A percentile compares a stretch with the other conserved stretches of the same genome.
These are phyloP conservation scores for Hypoxylon sp. DNA, from an alignment of 2,329 filamentous ascomycete genomes.

Conservation along the genomic window DNA sequence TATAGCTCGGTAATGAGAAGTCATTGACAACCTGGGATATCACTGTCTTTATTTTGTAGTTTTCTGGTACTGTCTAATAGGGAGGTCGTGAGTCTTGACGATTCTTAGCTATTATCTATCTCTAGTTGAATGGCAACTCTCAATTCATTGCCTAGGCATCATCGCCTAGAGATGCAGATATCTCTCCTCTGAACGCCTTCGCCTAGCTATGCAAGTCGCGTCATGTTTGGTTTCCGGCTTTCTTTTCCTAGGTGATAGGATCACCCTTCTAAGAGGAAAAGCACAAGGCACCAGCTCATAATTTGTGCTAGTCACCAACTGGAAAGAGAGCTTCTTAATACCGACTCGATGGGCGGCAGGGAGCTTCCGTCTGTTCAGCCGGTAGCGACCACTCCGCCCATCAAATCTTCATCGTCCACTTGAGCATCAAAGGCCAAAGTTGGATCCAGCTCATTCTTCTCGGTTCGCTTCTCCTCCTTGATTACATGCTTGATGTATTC, in stretches of 20 bases:
- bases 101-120: conserved; percentile 14
- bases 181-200: conserved; percentile 34
- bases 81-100: conserved; percentile 1
- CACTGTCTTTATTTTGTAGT: conserved; percentile 29
- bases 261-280: not conserved
- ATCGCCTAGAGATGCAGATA: conserved; percentile 19
- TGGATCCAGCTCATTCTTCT: conserved; percentile 60
- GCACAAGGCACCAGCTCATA: not conserved
- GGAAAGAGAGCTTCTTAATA: not conserved
- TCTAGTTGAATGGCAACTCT: conserved; percentile 26
- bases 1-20: conserved; percentile 26
- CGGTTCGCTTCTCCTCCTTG: conserved; percentile 62
- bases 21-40: conserved; percentile 29
- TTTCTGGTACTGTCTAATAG: conserved; percentile 1
- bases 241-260: not conserved
- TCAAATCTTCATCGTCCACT: conserved; percentile 73
- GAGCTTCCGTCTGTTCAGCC: conserved; percentile 20
- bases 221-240: conserved; percentile 4
- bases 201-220: conserved; percentile 26
- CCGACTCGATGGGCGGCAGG: not conserved
- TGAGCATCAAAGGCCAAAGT: conserved; percentile 62
- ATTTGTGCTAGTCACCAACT: not conserved
- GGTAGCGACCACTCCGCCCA: conserved; percentile 61
- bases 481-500: conserved; percentile 68
- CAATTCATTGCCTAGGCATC: conserved; percentile 7